Evolutionary conservation across 116 monocot genomes (phyloP).

Genomic region (Phalaenopsis hybrid): DNA sequence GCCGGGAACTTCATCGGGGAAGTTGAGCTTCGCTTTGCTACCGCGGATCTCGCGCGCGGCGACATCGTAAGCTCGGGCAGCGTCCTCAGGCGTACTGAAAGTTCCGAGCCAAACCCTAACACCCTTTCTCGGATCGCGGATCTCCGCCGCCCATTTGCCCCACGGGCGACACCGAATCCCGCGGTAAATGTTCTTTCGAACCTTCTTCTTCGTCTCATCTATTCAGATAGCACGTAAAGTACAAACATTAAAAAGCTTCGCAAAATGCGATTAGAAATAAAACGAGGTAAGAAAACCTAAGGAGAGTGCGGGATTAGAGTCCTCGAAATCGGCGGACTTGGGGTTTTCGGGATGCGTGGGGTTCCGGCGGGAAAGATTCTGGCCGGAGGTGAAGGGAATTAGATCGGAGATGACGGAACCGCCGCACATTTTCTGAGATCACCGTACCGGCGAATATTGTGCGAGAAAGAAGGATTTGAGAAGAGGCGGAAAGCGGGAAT

Average conservation of each 20-base stretch:
- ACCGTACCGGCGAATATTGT: no score
- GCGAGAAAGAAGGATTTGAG: no score
- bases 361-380: not conserved
- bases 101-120: constrained; percentile 86
- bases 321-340: no score
- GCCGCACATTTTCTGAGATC: constrained; percentile 34
- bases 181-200: constrained; percentile 57
- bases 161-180: constrained; percentile 73
- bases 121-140: constrained; percentile 69
- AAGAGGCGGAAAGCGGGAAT: no score
- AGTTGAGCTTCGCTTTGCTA: constrained; percentile 78
- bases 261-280: no score
- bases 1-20: constrained; percentile 44
- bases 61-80: constrained; percentile 72
- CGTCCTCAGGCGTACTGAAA: constrained; percentile 62
- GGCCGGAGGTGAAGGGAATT: constrained; percentile 37
- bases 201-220: constrained; percentile 23
- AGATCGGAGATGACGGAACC: constrained; percentile 46
- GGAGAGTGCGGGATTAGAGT: no score
- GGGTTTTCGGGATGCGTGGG: not conserved
- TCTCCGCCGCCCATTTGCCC: constrained; percentile 94
- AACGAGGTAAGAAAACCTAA: no score
- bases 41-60: constrained; percentile 76
- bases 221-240: not conserved
- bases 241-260: not conserved